These are phyloP conservation scores for Amphirosellinia nigrospora DNA, from an alignment of 495 filamentous ascomycete species.

Conservation along the genomic window DNA sequence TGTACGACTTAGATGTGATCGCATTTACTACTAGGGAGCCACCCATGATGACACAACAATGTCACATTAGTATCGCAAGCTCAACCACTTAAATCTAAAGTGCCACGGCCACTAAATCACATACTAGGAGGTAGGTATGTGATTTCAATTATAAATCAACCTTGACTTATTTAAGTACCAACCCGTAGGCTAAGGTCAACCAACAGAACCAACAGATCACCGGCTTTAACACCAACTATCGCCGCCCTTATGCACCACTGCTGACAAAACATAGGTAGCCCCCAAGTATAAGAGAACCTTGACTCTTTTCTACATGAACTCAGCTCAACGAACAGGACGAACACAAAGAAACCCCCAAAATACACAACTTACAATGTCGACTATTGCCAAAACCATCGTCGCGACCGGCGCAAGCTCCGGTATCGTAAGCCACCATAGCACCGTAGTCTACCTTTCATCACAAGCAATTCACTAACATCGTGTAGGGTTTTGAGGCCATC, in stretches of 20 bases:
- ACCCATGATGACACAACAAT: too few species aligned
- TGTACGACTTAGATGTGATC: too few species aligned
- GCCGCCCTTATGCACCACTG: neutral
- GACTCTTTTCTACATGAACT: neutral
- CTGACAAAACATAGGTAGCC: constrained; percentile 16
- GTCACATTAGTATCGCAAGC: too few species aligned
- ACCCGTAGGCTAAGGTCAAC: neutral
- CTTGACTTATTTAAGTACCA: neutral
- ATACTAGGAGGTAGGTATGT: too few species aligned
- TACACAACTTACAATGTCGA: constrained; percentile 34
- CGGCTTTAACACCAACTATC: constrained; percentile 23
- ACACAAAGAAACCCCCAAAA: neutral
- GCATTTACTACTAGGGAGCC: too few species aligned
- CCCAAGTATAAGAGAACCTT: constrained; percentile 13
- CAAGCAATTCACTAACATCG: constrained; percentile 11
- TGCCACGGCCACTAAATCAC: neutral
- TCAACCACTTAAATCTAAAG: neutral
- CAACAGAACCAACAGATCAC: neutral
- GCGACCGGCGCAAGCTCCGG: constrained; percentile 54
- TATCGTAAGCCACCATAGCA: constrained; percentile 38
- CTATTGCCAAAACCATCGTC: constrained; percentile 49
- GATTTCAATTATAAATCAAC: too few species aligned
- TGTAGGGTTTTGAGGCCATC: constrained; percentile 52
- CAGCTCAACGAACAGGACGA: neutral
- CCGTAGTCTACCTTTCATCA: neutral